These are phyloP conservation scores for Saccharomyces hybrid DNA, from an alignment of 1,139 yeast genomes.

Conservation along the genomic window DNA sequence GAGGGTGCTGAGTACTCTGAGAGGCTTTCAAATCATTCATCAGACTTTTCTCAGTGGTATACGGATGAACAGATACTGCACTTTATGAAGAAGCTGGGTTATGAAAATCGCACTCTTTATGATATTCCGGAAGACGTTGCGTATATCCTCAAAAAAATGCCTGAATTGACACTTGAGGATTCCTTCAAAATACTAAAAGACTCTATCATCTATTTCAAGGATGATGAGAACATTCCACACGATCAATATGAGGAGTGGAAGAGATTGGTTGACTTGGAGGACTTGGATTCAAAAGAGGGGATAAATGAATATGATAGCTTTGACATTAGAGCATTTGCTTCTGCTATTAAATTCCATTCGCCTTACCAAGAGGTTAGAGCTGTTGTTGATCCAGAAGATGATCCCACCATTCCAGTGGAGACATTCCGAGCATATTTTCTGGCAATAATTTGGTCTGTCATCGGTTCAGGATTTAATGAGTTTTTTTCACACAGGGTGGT, in stretches of 20 bases:
- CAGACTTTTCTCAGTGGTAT: not conserved
- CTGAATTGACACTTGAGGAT: constrained; percentile 34
- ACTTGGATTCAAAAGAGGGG: constrained; percentile 4
- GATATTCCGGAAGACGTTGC: constrained; percentile 24
- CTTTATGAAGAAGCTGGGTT: constrained; percentile 20
- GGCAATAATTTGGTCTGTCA: constrained; percentile 48
- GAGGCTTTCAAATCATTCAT: not conserved
- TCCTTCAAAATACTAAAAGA: constrained; percentile 38
- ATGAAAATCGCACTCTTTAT: constrained; percentile 18
- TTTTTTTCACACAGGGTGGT: constrained; percentile 54
- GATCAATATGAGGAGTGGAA: constrained; percentile 32
- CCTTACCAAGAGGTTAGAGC: constrained; percentile 63
- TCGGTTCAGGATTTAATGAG: constrained; percentile 51
- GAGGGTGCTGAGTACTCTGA: not conserved
- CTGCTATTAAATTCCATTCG: constrained; percentile 44
- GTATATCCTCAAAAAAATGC: constrained; percentile 38
- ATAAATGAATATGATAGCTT: constrained; percentile 22
- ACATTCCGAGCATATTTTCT: constrained; percentile 50
- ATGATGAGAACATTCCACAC: constrained; percentile 44
- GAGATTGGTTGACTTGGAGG: constrained; percentile 18
- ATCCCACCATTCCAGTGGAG: constrained; percentile 43
- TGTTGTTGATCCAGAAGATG: constrained; percentile 47
- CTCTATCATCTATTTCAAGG: constrained; percentile 37
- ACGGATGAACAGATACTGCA: not conserved
- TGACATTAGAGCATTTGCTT: constrained; percentile 37